Conservation (phyloP, 768 basidiomycete species). For the Tricholoma sp. region DNA sequence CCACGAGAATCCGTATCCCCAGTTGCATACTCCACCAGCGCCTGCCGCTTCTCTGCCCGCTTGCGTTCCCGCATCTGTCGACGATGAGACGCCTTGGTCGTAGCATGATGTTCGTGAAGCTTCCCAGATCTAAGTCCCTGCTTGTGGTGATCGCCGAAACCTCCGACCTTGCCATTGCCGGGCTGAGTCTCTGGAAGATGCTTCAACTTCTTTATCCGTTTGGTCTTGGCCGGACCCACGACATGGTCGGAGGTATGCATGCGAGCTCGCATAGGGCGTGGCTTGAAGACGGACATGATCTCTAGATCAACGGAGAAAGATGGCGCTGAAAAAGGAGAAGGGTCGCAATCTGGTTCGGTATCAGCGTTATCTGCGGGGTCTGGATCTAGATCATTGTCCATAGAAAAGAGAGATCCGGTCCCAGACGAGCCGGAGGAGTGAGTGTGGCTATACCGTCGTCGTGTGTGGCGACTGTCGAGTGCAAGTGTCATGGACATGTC, state of each 20-base stretch:
- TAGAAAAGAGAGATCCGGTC: slow-evolving; percentile 37
- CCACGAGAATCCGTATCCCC: background rate
- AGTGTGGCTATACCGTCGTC: slow-evolving; percentile 15
- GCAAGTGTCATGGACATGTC: slow-evolving; percentile 28
- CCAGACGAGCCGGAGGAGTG: slow-evolving; percentile 13
- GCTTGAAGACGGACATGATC: slow-evolving; percentile 70
- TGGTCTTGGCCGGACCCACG: slow-evolving; percentile 30
- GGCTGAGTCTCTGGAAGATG: slow-evolving; percentile 14
- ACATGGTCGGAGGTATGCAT: slow-evolving; percentile 26
- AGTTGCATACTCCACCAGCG: slow-evolving; percentile 25
- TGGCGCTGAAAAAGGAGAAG: background rate
- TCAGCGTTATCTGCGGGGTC: slow-evolving; percentile 26
- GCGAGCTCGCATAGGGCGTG: slow-evolving; percentile 52
- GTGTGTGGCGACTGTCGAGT: slow-evolving; percentile 19
- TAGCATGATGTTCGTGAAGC: background rate
- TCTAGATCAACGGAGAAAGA: slow-evolving; percentile 50
- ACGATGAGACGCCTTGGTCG: slow-evolving; percentile 30
- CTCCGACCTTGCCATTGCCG: background rate
- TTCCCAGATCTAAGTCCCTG: background rate
- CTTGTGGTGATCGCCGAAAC: slow-evolving; percentile 9
- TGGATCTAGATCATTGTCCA: slow-evolving; percentile 43
- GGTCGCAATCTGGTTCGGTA: slow-evolving; percentile 18
- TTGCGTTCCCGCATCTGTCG: slow-evolving; percentile 46
- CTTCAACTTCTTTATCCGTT: slow-evolving; percentile 35
- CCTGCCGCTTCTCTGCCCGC: slow-evolving; percentile 42